Evolutionary conservation across 2,329 filamentous ascomycete species (phyloP).

Genomic region (Alternaria angustiovoidea): DNA sequence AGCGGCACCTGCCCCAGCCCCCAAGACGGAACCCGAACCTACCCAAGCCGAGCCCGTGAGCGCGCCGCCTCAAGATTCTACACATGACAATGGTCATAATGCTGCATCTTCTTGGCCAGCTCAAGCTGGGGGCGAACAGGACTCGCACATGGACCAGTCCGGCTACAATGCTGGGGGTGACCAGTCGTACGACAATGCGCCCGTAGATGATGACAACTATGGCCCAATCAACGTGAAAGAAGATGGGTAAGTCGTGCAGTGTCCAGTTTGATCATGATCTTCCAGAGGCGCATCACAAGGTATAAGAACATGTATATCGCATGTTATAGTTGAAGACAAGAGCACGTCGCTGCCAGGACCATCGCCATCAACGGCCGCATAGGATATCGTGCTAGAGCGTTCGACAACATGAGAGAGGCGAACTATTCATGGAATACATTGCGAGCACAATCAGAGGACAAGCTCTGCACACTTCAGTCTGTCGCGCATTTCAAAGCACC

Average conservation of each 20-base stretch:
- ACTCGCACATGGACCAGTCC: conserved; percentile 44
- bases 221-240: conserved; percentile 78
- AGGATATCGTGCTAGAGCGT: conserved; percentile 7
- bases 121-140: conserved; percentile 28
- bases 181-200: conserved; percentile 42
- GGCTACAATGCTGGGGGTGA: conserved; percentile 40
- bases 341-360: conserved; percentile 5
- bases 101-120: conserved; percentile 31
- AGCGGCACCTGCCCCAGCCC: conserved; percentile 30
- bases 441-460: conserved; percentile 5
- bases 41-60: conserved; percentile 27
- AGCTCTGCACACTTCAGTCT: conserved; percentile 4
- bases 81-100: conserved; percentile 24
- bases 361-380: neutral
- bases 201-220: conserved; percentile 54
- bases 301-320: conserved; percentile 15
- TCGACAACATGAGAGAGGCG: conserved; percentile 6
- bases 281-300: conserved; percentile 36
- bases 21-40: conserved; percentile 32
- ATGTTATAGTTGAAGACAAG: neutral
- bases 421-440: conserved; percentile 6
- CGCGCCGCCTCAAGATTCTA: conserved; percentile 26
- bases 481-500: conserved; percentile 12
- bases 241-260: conserved; percentile 76
- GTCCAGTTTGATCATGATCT: conserved; percentile 13